Base-by-base conservation (phyloP, 768 basidiomycete species). In the Psilocybe sp. region DNA sequence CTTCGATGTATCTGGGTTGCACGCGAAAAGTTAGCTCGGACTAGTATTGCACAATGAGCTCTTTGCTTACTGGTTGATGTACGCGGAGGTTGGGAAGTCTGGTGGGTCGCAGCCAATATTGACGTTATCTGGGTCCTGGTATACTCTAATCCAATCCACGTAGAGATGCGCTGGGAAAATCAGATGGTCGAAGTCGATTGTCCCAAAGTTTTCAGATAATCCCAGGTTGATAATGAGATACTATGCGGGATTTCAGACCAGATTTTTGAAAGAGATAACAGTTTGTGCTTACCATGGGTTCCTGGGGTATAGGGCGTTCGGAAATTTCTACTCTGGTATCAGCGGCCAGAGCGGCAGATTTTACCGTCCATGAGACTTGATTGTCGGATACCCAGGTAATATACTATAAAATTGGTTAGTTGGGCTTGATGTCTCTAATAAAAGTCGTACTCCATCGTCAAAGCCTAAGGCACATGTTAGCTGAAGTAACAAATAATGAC, bases 141-240 rank as follows among this genome's bases (percentile, higher is more conserved):
- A 98, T 7, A 98, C 89, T 18, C 95, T 82, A 47, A 98, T 82
- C 71, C 87, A 97, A 63, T 97, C 92, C 37, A 96, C 73, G 42
- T 71, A 74, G 89, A 97, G 85, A 2, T 61, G 71, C 4, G 84
- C 66, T 7, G 93, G 92, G 70, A 91, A 93, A 14, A 69, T 71
- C 16, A 96, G 70, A 51, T 86, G 73, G 14, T 77, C 67, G 44
- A 90, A 74, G 69, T 97, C 86, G 44, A 94, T 82, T 4, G 66
- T 42, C 9, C 76, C 75, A 33, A 97, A 97, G 65, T 87, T 89
- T 46, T 72, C 69, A 3, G 91, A 93, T 68, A 96, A 84, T 46
- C 92, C 94, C 60, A 94, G 70, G 65, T 95, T 94, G 60, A 80
- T 71, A 55, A 97, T 85, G 60, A 97, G 71, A 58, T 92, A 92